phyloP scores from a whole-genome alignment of 2,329 filamentous ascomycete species.

The Ceratocystis alfenasii region DNA sequence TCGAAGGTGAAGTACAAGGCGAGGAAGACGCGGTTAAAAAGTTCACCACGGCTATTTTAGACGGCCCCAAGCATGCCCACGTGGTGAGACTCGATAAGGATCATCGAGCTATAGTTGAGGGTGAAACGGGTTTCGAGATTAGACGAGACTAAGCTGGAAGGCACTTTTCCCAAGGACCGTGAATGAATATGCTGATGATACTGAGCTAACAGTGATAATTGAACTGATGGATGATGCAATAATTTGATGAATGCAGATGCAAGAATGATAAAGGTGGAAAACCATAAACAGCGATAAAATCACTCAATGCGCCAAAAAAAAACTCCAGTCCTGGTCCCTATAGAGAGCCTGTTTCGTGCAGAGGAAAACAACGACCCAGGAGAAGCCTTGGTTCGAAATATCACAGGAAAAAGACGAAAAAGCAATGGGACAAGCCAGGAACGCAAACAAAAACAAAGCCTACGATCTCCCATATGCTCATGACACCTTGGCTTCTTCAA shows the following conservation, averaged over 20 bases:
- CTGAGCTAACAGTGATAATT: constrained; percentile 11
- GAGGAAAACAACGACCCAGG: background rate
- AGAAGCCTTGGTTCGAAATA: background rate
- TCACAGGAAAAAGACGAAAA: background rate
- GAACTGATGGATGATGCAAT: background rate
- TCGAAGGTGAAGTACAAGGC: constrained; percentile 82
- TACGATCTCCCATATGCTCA: background rate
- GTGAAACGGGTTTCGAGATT: constrained; percentile 55
- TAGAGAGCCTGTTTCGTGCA: background rate
- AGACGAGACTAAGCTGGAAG: constrained; percentile 28
- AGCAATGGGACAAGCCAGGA: background rate
- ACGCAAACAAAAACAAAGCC: background rate
- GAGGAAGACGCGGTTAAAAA: constrained; percentile 49
- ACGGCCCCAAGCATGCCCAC: constrained; percentile 58
- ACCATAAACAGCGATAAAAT: background rate
- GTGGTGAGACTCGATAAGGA: constrained; percentile 65
- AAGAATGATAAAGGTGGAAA: constrained; percentile 11
- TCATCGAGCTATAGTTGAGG: constrained; percentile 51
- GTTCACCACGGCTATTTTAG: constrained; percentile 62
- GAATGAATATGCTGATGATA: background rate
- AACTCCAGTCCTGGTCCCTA: constrained; percentile 3
- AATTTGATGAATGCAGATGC: constrained; percentile 1
- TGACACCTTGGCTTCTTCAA: constrained; percentile 31
- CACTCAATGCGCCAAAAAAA: constrained; percentile 1
- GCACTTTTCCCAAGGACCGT: background rate